A percentile compares a stretch with the other conserved stretches of the same genome.
phyloP scores from a whole-genome alignment of 2,329 filamentous ascomycete genomes.

The Nectriaceae sp. region DNA sequence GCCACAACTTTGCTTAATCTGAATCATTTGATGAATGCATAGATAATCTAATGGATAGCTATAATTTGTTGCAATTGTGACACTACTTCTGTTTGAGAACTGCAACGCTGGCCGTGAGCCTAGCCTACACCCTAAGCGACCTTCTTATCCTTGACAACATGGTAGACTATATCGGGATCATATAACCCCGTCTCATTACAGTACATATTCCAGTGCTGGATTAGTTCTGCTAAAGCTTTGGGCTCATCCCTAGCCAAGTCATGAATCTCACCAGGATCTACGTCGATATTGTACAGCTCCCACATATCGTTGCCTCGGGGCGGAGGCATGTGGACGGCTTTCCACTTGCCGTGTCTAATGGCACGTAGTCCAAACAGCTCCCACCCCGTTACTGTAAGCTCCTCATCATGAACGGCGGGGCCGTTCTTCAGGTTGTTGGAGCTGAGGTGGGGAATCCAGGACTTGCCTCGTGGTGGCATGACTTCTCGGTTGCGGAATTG shows the following conservation, averaged over 20 bases:
- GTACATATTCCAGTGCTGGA: constrained; percentile 12
- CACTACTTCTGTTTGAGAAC: too few relatives aligned
- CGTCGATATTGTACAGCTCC: constrained; percentile 12
- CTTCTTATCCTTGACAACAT: not conserved
- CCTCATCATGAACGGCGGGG: constrained; percentile 45
- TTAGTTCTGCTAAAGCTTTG: constrained; percentile 3
- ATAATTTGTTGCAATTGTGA: too few relatives aligned
- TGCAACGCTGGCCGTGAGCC: too few relatives aligned
- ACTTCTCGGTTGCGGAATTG: constrained; percentile 45
- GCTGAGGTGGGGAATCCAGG: constrained; percentile 9
- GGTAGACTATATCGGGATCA: not conserved
- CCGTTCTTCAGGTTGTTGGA: constrained; percentile 13
- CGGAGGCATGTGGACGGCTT: constrained; percentile 53
- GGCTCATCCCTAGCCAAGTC: constrained; percentile 3
- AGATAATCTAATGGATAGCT: too few relatives aligned
- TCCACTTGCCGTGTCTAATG: constrained; percentile 56
- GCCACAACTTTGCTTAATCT: too few relatives aligned
- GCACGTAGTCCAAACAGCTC: constrained; percentile 55
- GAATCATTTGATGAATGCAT: too few relatives aligned
- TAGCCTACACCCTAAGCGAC: too few relatives aligned
- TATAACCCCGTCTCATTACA: constrained; percentile 10
- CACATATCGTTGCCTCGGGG: constrained; percentile 9
- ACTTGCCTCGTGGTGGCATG: constrained; percentile 48
- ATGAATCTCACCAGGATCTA: constrained; percentile 7
- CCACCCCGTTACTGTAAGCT: constrained; percentile 54